Conservation (phyloP, 768 basidiomycete genomes). For the Macrolepiota albuminosa region DNA sequence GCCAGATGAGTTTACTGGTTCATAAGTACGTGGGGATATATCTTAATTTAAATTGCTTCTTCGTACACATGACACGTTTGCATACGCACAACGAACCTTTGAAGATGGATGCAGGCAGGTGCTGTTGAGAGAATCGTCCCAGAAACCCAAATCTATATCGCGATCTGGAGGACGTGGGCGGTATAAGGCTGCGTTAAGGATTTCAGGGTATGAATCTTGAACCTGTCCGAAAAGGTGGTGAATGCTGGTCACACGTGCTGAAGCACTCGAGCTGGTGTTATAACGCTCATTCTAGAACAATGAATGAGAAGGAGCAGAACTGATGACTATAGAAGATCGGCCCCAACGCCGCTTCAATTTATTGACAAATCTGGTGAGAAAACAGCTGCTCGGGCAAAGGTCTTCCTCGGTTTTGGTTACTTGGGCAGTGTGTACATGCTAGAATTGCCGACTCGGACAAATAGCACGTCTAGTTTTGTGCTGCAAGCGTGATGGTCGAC, state of each 20-base stretch:
- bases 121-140: background rate
- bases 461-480: background rate
- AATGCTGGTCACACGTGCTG: background rate
- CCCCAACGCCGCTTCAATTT: background rate
- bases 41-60: background rate
- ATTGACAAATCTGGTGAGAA: background rate
- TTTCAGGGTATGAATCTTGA: background rate
- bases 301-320: background rate
- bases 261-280: background rate
- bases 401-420: background rate
- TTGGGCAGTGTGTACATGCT: background rate
- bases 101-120: background rate
- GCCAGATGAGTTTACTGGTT: background rate
- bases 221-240: background rate
- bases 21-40: background rate
- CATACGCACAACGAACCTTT: background rate
- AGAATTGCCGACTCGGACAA: background rate
- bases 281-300: background rate
- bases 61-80: constrained; percentile 2
- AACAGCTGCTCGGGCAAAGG: background rate
- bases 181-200: background rate
- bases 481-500: background rate
- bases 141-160: constrained; percentile 1
- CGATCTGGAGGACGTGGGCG: background rate
- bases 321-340: background rate